Percentiles rank a stretch among this genome's conserved stretches.
Conservation (phyloP, 2,329 filamentous ascomycete genomes). For the Ophiostoma australiae region DNA sequence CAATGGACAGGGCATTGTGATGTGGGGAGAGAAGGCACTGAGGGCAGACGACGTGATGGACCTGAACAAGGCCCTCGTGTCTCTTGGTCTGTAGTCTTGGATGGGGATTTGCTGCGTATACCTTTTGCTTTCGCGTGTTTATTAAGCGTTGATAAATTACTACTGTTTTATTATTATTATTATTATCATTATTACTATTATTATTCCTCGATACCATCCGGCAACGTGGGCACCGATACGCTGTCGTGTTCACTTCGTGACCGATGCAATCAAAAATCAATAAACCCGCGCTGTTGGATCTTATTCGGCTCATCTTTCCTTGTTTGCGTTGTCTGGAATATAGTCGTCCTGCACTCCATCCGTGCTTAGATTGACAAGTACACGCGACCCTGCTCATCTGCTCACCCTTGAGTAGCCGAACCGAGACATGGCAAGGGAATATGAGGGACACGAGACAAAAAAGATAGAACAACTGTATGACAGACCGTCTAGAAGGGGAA, state of each 20-base stretch:
- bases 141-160: not conserved
- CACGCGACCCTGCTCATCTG: not conserved
- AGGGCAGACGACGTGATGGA: conserved; percentile 50
- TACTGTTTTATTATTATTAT: not conserved
- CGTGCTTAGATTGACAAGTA: not conserved
- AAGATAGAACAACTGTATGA: not conserved
- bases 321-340: not conserved
- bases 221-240: not conserved
- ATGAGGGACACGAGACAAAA: not conserved
- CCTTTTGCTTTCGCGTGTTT: conserved; percentile 2
- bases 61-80: conserved; percentile 45
- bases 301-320: not conserved
- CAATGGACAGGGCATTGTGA: conserved; percentile 45
- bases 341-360: not conserved
- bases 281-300: not conserved
- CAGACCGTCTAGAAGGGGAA: not conserved
- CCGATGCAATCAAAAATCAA: not conserved
- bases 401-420: conserved; percentile 2
- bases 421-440: not conserved
- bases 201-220: not conserved
- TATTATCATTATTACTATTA: not conserved
- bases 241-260: not conserved
- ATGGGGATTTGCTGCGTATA: not conserved
- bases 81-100: conserved; percentile 33
- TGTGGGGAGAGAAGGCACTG: conserved; percentile 47